These are phyloP conservation scores for Paecilomyces formosus DNA, from an alignment of 2,329 filamentous ascomycete genomes.

Conservation along the genomic window DNA sequence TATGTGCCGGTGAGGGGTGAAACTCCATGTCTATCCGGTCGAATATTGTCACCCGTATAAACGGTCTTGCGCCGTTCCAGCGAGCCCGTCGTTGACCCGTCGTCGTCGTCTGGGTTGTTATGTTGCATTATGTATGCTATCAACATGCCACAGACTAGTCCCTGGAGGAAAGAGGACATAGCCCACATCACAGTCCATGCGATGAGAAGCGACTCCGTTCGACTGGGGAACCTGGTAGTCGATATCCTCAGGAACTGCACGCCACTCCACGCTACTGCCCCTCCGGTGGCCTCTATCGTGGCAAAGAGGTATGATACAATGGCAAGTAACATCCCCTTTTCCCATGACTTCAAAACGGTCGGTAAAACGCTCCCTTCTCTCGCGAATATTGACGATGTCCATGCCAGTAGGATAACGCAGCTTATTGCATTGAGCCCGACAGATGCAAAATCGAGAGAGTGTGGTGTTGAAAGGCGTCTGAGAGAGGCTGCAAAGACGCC, in stretches of 20 bases:
- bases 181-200: conserved; percentile 31
- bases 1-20: conserved; percentile 7
- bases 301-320: conserved; percentile 18
- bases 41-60: conserved; percentile 2
- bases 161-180: conserved; percentile 23
- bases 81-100: conserved; percentile 16
- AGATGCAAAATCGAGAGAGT: conserved; percentile 15
- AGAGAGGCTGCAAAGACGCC: conserved; percentile 19
- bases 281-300: conserved; percentile 18
- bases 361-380: conserved; percentile 8
- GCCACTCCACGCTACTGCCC: conserved; percentile 16
- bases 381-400: conserved; percentile 13
- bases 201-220: conserved; percentile 15
- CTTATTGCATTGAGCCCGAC: conserved; percentile 17
- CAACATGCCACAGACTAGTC: conserved; percentile 22
- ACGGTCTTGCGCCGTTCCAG: conserved; percentile 16
- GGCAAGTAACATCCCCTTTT: conserved; percentile 9
- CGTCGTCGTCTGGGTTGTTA: conserved; percentile 8
- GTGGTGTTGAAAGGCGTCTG: conserved; percentile 9
- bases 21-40: conserved; percentile 1
- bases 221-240: conserved; percentile 2
- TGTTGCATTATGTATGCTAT: conserved; percentile 10
- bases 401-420: conserved; percentile 12
- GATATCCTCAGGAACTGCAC: conserved; percentile 6
- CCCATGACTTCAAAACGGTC: conserved; percentile 11